Evolutionary conservation across 768 basidiomycete genomes (phyloP).

Genomic region (Agrocybe pediades): DNA sequence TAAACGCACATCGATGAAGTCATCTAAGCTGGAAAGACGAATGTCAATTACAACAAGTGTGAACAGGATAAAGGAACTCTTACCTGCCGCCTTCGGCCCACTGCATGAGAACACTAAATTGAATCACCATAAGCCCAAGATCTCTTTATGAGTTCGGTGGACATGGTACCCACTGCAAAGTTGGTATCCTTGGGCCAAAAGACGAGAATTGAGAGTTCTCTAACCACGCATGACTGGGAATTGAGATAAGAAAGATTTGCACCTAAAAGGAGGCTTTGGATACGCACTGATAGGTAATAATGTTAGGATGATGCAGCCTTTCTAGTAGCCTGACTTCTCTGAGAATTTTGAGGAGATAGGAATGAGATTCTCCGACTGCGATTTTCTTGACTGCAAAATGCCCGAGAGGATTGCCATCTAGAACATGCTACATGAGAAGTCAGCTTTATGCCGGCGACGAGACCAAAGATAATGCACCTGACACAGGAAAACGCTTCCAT

Average conservation of each 20-base stretch:
- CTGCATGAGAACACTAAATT: conserved; percentile 87
- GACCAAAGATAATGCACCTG: conserved; percentile 48
- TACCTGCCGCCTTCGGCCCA: conserved; percentile 88
- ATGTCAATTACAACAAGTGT: not conserved
- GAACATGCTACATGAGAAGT: conserved; percentile 59
- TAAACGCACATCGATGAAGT: conserved; percentile 79
- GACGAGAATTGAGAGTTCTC: conserved; percentile 84
- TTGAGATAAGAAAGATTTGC: not conserved
- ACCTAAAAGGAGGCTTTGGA: not conserved
- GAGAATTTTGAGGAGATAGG: conserved; percentile 80
- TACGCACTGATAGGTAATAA: conserved; percentile 84
- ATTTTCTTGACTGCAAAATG: conserved; percentile 97
- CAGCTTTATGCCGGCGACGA: not conserved
- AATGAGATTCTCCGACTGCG: conserved; percentile 88
- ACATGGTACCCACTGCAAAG: conserved; percentile 67
- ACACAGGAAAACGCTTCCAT: conserved; percentile 87
- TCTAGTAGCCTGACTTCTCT: conserved; percentile 89
- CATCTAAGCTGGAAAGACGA: conserved; percentile 58
- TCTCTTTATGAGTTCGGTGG: not conserved
- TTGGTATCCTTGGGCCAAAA: conserved; percentile 87
- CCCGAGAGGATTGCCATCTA: conserved; percentile 87
- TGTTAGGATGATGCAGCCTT: conserved; percentile 86
- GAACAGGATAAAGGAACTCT: not conserved
- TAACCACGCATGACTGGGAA: conserved; percentile 79
- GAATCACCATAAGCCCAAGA: not conserved